Conservation (phyloP, 495 filamentous ascomycete species). For the Penicillium manginii region DNA sequence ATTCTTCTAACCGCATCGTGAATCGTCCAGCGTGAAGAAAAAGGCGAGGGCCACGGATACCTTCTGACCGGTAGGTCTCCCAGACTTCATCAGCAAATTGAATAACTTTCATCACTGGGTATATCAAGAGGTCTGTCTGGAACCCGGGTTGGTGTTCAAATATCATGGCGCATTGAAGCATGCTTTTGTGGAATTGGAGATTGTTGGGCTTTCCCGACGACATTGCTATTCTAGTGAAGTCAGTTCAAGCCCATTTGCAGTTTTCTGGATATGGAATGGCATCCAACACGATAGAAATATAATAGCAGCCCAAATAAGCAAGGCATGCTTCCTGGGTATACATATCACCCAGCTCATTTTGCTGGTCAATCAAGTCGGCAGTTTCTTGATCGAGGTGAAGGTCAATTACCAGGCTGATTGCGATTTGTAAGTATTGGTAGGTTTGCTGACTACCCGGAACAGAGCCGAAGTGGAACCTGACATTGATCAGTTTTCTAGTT, state of each 20-base stretch:
- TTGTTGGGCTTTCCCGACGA: constrained; percentile 17
- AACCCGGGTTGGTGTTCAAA: constrained; percentile 15
- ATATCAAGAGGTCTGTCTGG: constrained; percentile 18
- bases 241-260: constrained; percentile 8
- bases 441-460: constrained; percentile 17
- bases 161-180: constrained; percentile 18
- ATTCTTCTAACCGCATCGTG: constrained; percentile 19
- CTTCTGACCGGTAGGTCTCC: constrained; percentile 14
- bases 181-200: constrained; percentile 14
- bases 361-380: constrained; percentile 12
- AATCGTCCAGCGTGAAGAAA: constrained; percentile 23
- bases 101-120: constrained; percentile 13
- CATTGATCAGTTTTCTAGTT: not conserved
- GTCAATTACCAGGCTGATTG: constrained; percentile 26
- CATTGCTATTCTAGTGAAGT: constrained; percentile 16
- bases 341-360: constrained; percentile 7
- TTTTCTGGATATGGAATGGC: constrained; percentile 4
- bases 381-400: constrained; percentile 6
- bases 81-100: constrained; percentile 18
- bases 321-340: constrained; percentile 16
- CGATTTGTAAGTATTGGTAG: constrained; percentile 24
- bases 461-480: constrained; percentile 18
- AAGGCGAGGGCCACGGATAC: constrained; percentile 3
- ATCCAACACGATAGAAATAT: constrained; percentile 21
- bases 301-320: constrained; percentile 24